Evolutionary conservation across 345 rosid genomes (phyloP).

Genomic region (Melaleuca quinquenervia): DNA sequence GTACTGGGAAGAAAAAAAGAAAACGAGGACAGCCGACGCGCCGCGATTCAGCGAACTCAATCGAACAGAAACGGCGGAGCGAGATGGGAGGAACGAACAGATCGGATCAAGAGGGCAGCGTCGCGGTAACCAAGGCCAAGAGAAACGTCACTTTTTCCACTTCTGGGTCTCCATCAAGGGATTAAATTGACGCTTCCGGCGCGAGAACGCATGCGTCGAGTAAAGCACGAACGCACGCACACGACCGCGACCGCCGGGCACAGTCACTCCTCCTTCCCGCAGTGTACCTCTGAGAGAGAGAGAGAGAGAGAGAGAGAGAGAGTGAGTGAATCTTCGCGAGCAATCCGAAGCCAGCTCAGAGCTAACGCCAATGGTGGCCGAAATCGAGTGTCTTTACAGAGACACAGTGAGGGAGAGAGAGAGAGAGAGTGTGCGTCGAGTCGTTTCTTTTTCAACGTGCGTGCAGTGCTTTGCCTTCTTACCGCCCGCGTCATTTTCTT

Average conservation of each 20-base stretch:
- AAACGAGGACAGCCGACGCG: neutral
- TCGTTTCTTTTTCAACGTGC: constrained; percentile 8
- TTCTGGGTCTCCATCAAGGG: no score
- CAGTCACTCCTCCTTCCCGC: neutral
- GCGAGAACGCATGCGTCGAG: neutral
- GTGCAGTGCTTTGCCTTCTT: neutral
- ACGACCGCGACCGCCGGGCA: neutral
- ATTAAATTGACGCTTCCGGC: neutral
- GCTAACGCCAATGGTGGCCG: neutral
- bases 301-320: neutral
- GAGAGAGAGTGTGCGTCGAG: neutral
- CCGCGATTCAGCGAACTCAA: neutral
- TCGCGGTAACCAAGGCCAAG: neutral
- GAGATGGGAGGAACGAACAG: neutral
- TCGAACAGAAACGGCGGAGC: neutral
- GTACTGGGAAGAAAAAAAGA: neutral
- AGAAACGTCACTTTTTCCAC: no score
- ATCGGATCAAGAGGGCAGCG: neutral
- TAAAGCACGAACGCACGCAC: neutral
- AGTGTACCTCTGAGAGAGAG: neutral
- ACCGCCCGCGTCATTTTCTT: neutral
- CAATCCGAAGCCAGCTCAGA: neutral
- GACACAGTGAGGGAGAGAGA: neutral
- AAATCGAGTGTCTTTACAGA: neutral
- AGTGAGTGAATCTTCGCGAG: neutral